These are phyloP conservation scores for Coemansia sp. DNA, from an alignment of 192 early-diverging fungal genomes.

Conservation along the genomic window DNA sequence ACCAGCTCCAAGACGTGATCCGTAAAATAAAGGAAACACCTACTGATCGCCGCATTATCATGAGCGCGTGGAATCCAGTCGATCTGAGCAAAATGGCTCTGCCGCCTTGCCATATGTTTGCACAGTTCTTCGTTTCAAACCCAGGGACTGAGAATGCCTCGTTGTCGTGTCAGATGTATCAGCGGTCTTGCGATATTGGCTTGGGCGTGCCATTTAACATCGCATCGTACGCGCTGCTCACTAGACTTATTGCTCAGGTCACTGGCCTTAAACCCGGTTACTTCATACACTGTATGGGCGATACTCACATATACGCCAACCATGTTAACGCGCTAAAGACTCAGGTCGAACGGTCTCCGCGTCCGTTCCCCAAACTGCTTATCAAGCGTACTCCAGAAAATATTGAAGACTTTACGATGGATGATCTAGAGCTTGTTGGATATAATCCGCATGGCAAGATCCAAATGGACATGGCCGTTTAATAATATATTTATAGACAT, in stretches of 20 bases:
- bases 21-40: constrained; percentile 82
- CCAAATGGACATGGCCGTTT: constrained; percentile 95
- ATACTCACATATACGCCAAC: constrained; percentile 92
- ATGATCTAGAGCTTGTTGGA: constrained; percentile 77
- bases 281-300: constrained; percentile 93
- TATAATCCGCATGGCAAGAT: constrained; percentile 87
- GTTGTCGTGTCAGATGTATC: constrained; percentile 94
- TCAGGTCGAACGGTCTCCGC: constrained; percentile 76
- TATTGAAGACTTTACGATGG: constrained; percentile 75
- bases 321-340: constrained; percentile 81
- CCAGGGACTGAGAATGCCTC: constrained; percentile 54
- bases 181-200: constrained; percentile 93
- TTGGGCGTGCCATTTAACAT: constrained; percentile 99
- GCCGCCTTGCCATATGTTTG: constrained; percentile 97
- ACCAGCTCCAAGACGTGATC: constrained; percentile 88
- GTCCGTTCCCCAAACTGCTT: constrained; percentile 76
- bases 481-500: constrained; percentile 1
- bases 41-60: constrained; percentile 86
- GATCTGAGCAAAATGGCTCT: constrained; percentile 88
- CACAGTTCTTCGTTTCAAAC: constrained; percentile 93
- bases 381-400: constrained; percentile 58
- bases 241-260: constrained; percentile 85
- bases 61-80: constrained; percentile 98
- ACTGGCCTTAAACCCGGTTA: constrained; percentile 77
- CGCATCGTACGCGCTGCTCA: constrained; percentile 92